Evolutionary conservation across 2,329 filamentous ascomycete species (phyloP), one percentile per base, ranked within the genome.

Genomic region (Diaporthe amygdali): DNA sequence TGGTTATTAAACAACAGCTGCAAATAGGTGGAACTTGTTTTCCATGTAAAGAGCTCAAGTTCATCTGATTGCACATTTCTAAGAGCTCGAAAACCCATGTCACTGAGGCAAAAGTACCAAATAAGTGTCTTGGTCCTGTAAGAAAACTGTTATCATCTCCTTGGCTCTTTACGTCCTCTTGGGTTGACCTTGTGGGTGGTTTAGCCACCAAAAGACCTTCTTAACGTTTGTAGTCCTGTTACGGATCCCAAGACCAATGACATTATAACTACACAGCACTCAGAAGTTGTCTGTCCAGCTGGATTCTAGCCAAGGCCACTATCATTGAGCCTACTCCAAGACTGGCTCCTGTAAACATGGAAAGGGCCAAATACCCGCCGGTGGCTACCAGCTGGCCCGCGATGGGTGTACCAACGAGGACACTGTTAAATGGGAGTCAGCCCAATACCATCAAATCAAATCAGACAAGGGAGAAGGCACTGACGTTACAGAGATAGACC

Each of bases 361-460:
- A 84, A 5, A 85, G 71, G 0, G 82, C 76, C 5, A 84, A 74
- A 64, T 84, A 85, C 12, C 82, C 81, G 15, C 81, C 82, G n/a
- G 76, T 77, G 20, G 49, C 64, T 0, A 81, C 75, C 1, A 85
- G 76, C 20, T 80, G 78, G 0, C 84, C 84, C 37, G 82, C 82
- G 8, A 85, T 83, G 0, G 82, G 83, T 1, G 82, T 78, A 12
- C 82, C 82, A 5, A 82, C 79, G 59, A 85, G 79, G 5, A 81
- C 80, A 17, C 82, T 83, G 20, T 63, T 44, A 8, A 7, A 51
- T 12, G 49, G 8, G 49, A 51, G 14, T 12, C 8, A 59, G 30
- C 9, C 12, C 14, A 47, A 77, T 83, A 74, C 77, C 6, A 20
- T 20, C 0, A 17, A 9, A 2, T 27, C 15, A 46, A 17, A 5